Conservation (phyloP, 2,329 filamentous ascomycete species). For the Emydomyces testavorans region DNA sequence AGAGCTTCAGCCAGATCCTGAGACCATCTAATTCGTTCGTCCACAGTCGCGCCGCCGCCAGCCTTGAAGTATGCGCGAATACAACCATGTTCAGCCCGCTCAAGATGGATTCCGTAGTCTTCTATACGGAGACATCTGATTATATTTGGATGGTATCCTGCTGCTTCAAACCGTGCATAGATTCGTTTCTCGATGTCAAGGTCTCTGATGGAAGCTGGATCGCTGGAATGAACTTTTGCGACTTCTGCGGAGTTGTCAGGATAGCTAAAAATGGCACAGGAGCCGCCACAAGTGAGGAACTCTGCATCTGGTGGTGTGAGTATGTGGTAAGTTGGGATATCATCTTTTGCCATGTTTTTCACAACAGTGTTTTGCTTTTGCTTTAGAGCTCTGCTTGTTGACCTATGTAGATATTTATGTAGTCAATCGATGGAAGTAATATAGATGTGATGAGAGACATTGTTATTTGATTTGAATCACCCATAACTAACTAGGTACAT, state of each 20-base stretch:
- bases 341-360: no score
- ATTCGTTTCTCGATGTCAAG: conserved; percentile 3
- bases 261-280: no score
- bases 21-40: conserved; percentile 9
- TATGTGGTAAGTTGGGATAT: no score
- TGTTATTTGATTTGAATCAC: no score
- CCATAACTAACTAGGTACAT: no score
- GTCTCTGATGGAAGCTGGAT: not conserved
- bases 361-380: no score
- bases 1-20: conserved; percentile 8
- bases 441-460: no score
- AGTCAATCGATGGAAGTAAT: no score
- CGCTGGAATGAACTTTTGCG: not conserved
- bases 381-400: no score
- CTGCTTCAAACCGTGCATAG: conserved; percentile 3
- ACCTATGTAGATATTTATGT: no score
- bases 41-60: conserved; percentile 2
- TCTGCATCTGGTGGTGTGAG: no score
- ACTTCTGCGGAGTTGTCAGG: not conserved
- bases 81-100: conserved; percentile 4
- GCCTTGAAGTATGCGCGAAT: conserved; percentile 2
- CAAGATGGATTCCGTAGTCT: conserved; percentile 3
- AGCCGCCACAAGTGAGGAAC: no score
- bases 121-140: conserved; percentile 4
- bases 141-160: conserved; percentile 7